Percentiles rank a stretch among this genome's conserved stretches.
phyloP scores from a whole-genome alignment of 805 yeast species.

The Candida gorgasii region DNA sequence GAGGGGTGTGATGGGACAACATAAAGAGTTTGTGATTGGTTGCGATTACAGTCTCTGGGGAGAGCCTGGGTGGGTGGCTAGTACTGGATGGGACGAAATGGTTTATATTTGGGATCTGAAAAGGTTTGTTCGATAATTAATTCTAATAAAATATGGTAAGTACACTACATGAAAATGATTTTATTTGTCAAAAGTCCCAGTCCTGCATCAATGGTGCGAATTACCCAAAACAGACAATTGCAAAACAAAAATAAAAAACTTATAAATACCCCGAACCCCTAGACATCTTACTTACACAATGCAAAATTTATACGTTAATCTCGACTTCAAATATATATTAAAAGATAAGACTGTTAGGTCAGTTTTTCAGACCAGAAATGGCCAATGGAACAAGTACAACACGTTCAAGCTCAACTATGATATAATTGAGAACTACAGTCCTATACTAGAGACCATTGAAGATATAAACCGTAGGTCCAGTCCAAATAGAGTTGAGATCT shows the following conservation, averaged over 20 bases:
- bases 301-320: slow-evolving; percentile 14
- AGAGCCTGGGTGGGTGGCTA: slow-evolving; percentile 90
- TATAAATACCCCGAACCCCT: slow-evolving; percentile 1
- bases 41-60: slow-evolving; percentile 98
- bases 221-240: neutral
- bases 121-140: slow-evolving; percentile 20
- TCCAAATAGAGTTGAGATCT: slow-evolving; percentile 18
- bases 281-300: slow-evolving; percentile 6
- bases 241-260: slow-evolving; percentile 1
- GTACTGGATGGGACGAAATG: slow-evolving; percentile 97
- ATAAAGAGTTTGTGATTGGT: slow-evolving; percentile 88
- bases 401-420: slow-evolving; percentile 12
- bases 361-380: slow-evolving; percentile 27
- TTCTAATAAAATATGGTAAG: no score
- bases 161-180: neutral
- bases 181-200: neutral
- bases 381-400: slow-evolving; percentile 29
- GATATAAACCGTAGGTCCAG: slow-evolving; percentile 19
- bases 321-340: slow-evolving; percentile 15
- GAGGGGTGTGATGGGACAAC: slow-evolving; percentile 60
- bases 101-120: slow-evolving; percentile 83
- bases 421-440: slow-evolving; percentile 30
- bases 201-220: slow-evolving; percentile 1
- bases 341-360: slow-evolving; percentile 8
- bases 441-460: slow-evolving; percentile 17